Base-by-base conservation (phyloP, 306 rosid species). In the Malus sieversii region DNA sequence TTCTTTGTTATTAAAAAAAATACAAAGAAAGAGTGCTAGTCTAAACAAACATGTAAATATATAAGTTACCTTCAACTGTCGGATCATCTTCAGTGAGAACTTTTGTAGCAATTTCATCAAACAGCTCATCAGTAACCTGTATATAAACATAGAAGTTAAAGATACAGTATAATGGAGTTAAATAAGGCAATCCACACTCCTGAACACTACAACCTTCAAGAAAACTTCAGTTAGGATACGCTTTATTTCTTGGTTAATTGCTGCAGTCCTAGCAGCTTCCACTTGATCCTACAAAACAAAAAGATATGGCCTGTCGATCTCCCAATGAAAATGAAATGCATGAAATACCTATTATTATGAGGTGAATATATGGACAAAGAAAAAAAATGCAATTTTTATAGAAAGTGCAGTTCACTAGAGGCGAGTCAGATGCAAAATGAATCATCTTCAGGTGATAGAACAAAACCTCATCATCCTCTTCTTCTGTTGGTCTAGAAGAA, bases 61-160 rank as follows among this genome's bases (percentile, higher is more conserved):
- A 51, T 58, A 12, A 59, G 63, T 71, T 81, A 95, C 99, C 97
- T 80, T 88, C 91, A 81, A 85, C 78, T 66, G 87, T 81, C 57
- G 53, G 70, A 83, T 90, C 90, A 76, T 92, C 97, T 86, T 95
- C 99, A 64, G 73, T 73, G 38, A 95, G 86, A 84, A 92, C 97
- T 84, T 89, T 92, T 25, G 91, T 89, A 48, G 97, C 97, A 83
- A 95, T 90, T 79, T 92, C 99, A 86, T 95, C 97, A 84, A 95
- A 95, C 73, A 92, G 86, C 76, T 90, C 97, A 78, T 92, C 99
- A 77, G 99, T 95, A 78, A 95, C 99, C 99, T 95, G 84, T 61
- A 55, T 4, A 75, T 84, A 70, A 71, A 73, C 65, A 45, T 19
- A 52, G 38, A 42, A 78, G 64, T 87, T 78, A 87, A 81, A 71